Percentiles rank a stretch among this genome's conserved stretches.
Evolutionary conservation across 1,139 yeast genomes (phyloP).

Genomic region (Yamadazyma songkhlaensis): DNA sequence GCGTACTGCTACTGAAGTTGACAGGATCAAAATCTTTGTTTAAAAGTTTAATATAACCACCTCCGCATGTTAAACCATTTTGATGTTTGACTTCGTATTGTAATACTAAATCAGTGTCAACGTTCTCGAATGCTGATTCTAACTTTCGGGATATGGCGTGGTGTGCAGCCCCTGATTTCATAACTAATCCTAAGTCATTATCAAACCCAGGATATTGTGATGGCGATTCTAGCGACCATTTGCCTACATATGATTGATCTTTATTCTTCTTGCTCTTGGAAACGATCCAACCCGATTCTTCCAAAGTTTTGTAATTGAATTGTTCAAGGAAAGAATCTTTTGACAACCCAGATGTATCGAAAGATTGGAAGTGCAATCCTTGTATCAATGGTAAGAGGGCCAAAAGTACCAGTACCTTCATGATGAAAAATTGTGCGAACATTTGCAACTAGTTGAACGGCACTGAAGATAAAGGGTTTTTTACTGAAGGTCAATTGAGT

Average conservation of each 20-base stretch:
- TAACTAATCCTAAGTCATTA: conserved; percentile 71
- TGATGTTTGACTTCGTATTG: conserved; percentile 90
- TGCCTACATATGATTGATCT: conserved; percentile 52
- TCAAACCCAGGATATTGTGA: conserved; percentile 52
- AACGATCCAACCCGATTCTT: conserved; percentile 56
- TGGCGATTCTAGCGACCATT: conserved; percentile 66
- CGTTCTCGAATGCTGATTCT: conserved; percentile 51
- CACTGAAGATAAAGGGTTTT: too few species aligned
- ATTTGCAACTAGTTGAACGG: too few species aligned
- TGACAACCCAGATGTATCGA: conserved; percentile 23
- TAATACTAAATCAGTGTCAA: conserved; percentile 64
- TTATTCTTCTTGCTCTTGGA: conserved; percentile 53
- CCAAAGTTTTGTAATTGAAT: conserved; percentile 43
- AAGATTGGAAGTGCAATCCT: conserved; percentile 18
- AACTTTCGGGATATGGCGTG: conserved; percentile 73
- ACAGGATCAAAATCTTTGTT: conserved; percentile 36
- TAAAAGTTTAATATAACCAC: conserved; percentile 79
- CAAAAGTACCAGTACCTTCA: too few species aligned
- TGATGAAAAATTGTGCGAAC: too few species aligned
- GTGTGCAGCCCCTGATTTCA: conserved; percentile 71
- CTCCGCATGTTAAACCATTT: conserved; percentile 77
- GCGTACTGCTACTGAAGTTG: conserved; percentile 55
- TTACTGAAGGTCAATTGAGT: too few species aligned
- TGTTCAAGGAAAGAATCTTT: conserved; percentile 65
- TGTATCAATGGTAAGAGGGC: too few species aligned